Base-by-base conservation (phyloP, 2,329 filamentous ascomycete species). In the Geoglossum cookeanum region DNA sequence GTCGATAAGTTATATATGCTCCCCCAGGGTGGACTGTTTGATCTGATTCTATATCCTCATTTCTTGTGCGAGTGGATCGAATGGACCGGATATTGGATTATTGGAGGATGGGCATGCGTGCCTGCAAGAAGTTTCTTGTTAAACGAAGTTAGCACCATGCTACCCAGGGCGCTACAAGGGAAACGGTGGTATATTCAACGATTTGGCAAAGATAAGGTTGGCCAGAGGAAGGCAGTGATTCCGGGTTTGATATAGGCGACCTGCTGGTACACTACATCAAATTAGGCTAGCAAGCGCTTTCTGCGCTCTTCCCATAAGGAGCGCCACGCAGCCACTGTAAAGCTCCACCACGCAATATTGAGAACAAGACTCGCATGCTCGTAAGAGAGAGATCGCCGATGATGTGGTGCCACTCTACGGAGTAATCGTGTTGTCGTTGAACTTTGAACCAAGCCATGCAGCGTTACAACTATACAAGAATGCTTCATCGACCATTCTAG, bases 21-120 rank as follows among this genome's bases (percentile, higher is more conserved):
- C 56, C 92, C 92, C 0, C 75, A 87, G 65, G 84, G 84, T 55
- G 89, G 90, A 0, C 71, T 95, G 55, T 98, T 97, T 71, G 75
- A 78, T 62, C 84, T 82, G 64, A 79, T 95, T 66, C 76, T 97
- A 59, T 95, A 84, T 69, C 89, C 92, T 62, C 92, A 98, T 68
- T 98, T 96, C 69, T 75, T 94, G n/a, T 85, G 84, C 66, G 92
- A 98, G 72, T 98, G 92, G 92, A 68, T 95, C 56, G 92, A 98
- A 75, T 98, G 92, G 92, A 69, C 78, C 3, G 92, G 92, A 0
- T 98, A 89, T 68, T 89, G 84, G 74, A 78, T 95, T 68, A 78
- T 85, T 63, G 78, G 83, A 0, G 76, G 78, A 0, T 78, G 74
- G 71, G 70, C 72, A 3, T 87, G 83, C 65, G 72, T 80, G 53